Percentiles rank a stretch among this genome's conserved stretches.
Conservation (phyloP, 176 grass and related monocot genomes). For the Coix lacrymajobi region DNA sequence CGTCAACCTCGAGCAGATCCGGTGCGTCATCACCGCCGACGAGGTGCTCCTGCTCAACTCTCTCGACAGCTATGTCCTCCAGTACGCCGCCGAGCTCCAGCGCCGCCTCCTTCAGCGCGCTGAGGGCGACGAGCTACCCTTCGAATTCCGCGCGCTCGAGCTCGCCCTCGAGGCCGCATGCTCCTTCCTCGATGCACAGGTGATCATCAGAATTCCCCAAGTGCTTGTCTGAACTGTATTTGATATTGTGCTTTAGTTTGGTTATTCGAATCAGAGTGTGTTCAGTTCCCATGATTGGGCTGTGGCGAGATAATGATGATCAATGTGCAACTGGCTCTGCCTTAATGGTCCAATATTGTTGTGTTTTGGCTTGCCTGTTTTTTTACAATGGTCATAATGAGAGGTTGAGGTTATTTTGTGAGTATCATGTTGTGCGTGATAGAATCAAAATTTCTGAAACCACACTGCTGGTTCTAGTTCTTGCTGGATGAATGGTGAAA, state of each 20-base stretch:
- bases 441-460: background rate
- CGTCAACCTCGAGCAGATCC: conserved; percentile 97
- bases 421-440: background rate
- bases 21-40: conserved; percentile 91
- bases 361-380: background rate
- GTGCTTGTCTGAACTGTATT: background rate
- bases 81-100: conserved; percentile 90
- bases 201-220: background rate
- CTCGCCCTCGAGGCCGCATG: conserved; percentile 90
- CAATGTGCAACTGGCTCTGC: background rate
- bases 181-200: conserved; percentile 92
- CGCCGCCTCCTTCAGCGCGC: conserved; percentile 60
- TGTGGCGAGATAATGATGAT: background rate
- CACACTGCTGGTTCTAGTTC: background rate
- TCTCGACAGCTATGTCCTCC: conserved; percentile 77
- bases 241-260: background rate
- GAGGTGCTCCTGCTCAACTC: conserved; percentile 95
- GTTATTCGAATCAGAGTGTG: background rate
- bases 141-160: conserved; percentile 94
- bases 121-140: conserved; percentile 63
- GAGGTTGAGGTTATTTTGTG: background rate
- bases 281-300: background rate
- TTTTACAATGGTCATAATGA: background rate
- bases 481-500: background rate
- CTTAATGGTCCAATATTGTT: background rate